Conservation (phyloP, 805 yeast species). For the Starmera pachycereana region DNA sequence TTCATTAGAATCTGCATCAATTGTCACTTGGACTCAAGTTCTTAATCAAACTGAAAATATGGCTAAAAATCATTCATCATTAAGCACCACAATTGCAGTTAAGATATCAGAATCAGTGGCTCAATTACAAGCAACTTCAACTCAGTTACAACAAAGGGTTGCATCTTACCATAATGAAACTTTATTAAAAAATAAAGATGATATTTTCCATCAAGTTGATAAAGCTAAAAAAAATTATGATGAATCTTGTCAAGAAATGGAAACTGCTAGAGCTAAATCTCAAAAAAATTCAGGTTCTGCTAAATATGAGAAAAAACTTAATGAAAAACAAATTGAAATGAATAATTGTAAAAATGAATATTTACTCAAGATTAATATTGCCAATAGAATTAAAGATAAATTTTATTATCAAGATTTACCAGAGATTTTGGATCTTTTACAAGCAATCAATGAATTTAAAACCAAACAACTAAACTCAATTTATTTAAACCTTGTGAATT, state of each 20-base stretch:
- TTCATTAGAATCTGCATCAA: constrained; percentile 75
- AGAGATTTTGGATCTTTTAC: constrained; percentile 75
- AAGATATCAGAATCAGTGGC: constrained; percentile 54
- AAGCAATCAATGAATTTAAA: constrained; percentile 73
- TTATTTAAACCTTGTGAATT: constrained; percentile 46
- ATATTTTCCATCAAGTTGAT: constrained; percentile 20
- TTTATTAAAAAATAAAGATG: constrained; percentile 31
- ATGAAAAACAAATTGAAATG: constrained; percentile 70
- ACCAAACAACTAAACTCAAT: constrained; percentile 62
- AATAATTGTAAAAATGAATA: constrained; percentile 79
- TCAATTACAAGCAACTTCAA: constrained; percentile 42
- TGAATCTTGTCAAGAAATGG: constrained; percentile 69
- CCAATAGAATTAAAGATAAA: constrained; percentile 88
- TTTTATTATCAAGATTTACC: constrained; percentile 90
- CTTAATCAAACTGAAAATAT: constrained; percentile 74
- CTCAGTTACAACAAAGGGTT: constrained; percentile 44
- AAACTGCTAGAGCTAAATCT: constrained; percentile 62
- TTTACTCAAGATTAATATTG: constrained; percentile 67
- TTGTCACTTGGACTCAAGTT: constrained; percentile 87
- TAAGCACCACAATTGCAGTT: constrained; percentile 48
- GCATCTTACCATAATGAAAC: constrained; percentile 45
- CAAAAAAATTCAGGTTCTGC: constrained; percentile 48
- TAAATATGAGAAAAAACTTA: constrained; percentile 35
- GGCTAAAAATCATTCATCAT: constrained; percentile 51
- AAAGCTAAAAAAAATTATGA: constrained; percentile 66